Evolutionary conservation across 441 rosid genomes (phyloP), one percentile per base, ranked within the genome.

Genomic region (Mallotus japonicus): DNA sequence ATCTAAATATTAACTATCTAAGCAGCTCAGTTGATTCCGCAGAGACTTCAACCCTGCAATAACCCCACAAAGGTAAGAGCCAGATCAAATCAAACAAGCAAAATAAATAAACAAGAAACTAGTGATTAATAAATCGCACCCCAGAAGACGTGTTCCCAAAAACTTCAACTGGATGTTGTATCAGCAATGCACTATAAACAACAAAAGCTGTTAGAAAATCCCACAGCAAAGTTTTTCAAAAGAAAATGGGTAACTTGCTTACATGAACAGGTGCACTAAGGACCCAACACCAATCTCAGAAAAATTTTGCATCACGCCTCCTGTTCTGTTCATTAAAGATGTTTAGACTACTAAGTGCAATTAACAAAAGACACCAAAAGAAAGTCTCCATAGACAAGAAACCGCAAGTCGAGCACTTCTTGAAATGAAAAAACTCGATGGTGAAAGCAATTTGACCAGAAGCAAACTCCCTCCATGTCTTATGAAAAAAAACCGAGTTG

Each of bases 321-420:
- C 84, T 72, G 73, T 59, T 72, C 84, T 80, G 84, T 75, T 88
- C 82, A 83, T 78, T 60, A 51, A 82, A 73, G 71, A 58, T 77
- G 75, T 9, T 28, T 28, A 28, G 84, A 78, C 62, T 79, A 83
- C 94, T 92, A 92, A 76, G 99, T 95, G 86, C 98, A 90, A 83
- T 92, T 95, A 77, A 91, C 90, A 77, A 91, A 91, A 83, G 96
- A 88, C 76, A 87, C 89, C 86, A 86, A 79, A 71, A 89, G 91
- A 75, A 89, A 88, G 83, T 88, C 93, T 82, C 96, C 87, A 78
- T 71, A 82, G 69, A 81, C 78, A 63, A 89, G 83, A 84, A 90
- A 88, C 84, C 96, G 92, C 98, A 97, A 89, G 73, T 92, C 90
- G 22, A 92, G 96, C 80, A 83, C 91, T 90, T 91, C 96, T 86